A percentile compares a stretch with the other conserved stretches of the same genome.
phyloP scores from a whole-genome alignment of 768 basidiomycete genomes.

The Kwoniella dejecticola region DNA sequence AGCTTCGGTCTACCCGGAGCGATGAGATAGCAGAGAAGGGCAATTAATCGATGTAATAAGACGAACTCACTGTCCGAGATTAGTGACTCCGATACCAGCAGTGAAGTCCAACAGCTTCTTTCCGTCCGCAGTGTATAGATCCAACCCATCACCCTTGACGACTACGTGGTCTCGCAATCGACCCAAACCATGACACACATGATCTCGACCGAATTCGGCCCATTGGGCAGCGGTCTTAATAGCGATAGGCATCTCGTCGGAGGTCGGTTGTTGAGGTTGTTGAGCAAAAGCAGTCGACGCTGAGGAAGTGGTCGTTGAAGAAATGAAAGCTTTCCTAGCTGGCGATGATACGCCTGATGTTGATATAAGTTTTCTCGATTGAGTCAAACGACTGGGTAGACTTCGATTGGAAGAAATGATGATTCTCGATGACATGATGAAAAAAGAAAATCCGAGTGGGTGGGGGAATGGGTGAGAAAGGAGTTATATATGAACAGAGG shows the following conservation, averaged over 20 bases:
- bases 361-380: not conserved
- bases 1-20: no score
- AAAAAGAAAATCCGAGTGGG: not conserved
- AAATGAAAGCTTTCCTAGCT: constrained; percentile 6
- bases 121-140: constrained; percentile 72
- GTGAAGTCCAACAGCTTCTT: constrained; percentile 79
- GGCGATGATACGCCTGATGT: no score
- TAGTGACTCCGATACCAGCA: constrained; percentile 76
- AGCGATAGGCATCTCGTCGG: constrained; percentile 31
- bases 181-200: constrained; percentile 55
- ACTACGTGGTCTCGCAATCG: constrained; percentile 53
- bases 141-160: constrained; percentile 63
- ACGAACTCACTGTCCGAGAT: constrained; percentile 67
- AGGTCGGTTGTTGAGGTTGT: constrained; percentile 1
- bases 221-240: constrained; percentile 50
- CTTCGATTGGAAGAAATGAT: not conserved
- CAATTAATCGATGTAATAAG: not conserved
- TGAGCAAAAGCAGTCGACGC: constrained; percentile 17
- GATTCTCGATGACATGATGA: not conserved
- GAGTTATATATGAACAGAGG: constrained; percentile 5
- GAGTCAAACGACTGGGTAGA: not conserved
- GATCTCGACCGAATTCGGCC: constrained; percentile 53
- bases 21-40: not conserved
- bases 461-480: not conserved
- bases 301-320: constrained; percentile 3